A percentile compares a stretch with the other conserved stretches of the same genome.
Evolutionary conservation across 768 basidiomycete genomes (phyloP).

Genomic region (Clitopilus hobsonii): DNA sequence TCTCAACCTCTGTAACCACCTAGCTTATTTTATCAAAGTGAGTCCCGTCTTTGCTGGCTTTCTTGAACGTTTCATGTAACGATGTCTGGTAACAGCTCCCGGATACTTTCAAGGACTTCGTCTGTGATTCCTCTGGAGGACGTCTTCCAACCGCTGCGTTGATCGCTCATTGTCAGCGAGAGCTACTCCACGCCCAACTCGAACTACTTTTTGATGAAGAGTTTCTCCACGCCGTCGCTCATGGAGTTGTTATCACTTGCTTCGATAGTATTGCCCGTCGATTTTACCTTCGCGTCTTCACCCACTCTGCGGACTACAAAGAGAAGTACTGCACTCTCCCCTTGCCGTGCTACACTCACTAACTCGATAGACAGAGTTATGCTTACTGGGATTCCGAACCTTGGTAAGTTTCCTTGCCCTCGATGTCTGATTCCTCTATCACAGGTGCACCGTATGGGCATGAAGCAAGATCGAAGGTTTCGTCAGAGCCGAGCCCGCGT

Average conservation of each 20-base stretch:
- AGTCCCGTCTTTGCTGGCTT: too few relatives aligned
- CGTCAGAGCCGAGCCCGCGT: not conserved
- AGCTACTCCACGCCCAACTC: conserved; percentile 26
- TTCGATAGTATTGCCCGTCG: conserved; percentile 21
- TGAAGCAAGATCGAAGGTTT: not conserved
- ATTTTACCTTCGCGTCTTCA: conserved; percentile 26
- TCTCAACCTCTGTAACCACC: conserved; percentile 26
- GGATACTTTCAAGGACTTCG: conserved; percentile 21
- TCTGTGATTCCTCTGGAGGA: conserved; percentile 4
- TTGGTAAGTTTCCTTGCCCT: conserved; percentile 16
- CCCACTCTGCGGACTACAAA: conserved; percentile 31
- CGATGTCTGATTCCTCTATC: conserved; percentile 10
- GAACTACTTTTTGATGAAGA: conserved; percentile 18
- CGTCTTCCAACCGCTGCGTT: conserved; percentile 9
- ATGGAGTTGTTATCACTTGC: conserved; percentile 25
- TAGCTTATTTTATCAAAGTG: conserved; percentile 36
- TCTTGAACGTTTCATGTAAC: too few relatives aligned
- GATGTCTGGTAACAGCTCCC: too few relatives aligned
- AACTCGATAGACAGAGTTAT: conserved; percentile 10
- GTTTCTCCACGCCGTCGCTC: conserved; percentile 19
- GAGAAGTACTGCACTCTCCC: conserved; percentile 23
- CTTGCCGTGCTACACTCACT: conserved; percentile 2
- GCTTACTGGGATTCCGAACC: conserved; percentile 13
- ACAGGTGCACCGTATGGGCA: conserved; percentile 8
- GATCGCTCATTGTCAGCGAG: conserved; percentile 24